phyloP scores from a whole-genome alignment of 2,329 filamentous ascomycete genomes.

The Cercospora nicotianae region DNA sequence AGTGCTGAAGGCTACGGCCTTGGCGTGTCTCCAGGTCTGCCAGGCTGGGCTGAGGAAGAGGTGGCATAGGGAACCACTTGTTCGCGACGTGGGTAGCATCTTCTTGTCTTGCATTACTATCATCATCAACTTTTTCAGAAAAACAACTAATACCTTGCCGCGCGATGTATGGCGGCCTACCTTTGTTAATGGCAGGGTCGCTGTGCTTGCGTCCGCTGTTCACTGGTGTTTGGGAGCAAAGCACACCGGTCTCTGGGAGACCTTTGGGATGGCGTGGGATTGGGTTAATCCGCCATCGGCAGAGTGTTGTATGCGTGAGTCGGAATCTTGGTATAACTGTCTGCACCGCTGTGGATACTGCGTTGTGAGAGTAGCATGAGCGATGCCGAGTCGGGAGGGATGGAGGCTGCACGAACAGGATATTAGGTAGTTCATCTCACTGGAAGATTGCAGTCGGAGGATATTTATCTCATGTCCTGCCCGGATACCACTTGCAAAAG shows the following conservation, averaged over 20 bases:
- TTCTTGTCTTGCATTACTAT: constrained; percentile 27
- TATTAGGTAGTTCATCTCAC: not conserved
- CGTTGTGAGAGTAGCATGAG: constrained; percentile 5
- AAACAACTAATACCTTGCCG: not conserved
- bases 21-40: constrained; percentile 60
- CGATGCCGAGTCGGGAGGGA: constrained; percentile 3
- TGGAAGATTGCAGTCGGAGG: constrained; percentile 1
- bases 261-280: not conserved
- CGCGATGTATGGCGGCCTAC: not conserved
- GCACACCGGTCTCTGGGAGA: not conserved
- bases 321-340: not conserved
- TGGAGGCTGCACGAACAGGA: not conserved
- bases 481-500: not conserved
- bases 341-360: not conserved
- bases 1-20: constrained; percentile 57
- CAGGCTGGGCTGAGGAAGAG: constrained; percentile 65
- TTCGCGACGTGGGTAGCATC: not conserved
- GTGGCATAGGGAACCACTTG: constrained; percentile 38
- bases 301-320: not conserved
- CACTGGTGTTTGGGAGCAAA: not conserved
- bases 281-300: not conserved
- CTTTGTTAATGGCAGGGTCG: not conserved
- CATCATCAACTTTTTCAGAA: not conserved
- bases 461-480: not conserved
- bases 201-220: not conserved